phyloP scores from a whole-genome alignment of 2,329 filamentous ascomycete species.

The Xylaria sp. region DNA sequence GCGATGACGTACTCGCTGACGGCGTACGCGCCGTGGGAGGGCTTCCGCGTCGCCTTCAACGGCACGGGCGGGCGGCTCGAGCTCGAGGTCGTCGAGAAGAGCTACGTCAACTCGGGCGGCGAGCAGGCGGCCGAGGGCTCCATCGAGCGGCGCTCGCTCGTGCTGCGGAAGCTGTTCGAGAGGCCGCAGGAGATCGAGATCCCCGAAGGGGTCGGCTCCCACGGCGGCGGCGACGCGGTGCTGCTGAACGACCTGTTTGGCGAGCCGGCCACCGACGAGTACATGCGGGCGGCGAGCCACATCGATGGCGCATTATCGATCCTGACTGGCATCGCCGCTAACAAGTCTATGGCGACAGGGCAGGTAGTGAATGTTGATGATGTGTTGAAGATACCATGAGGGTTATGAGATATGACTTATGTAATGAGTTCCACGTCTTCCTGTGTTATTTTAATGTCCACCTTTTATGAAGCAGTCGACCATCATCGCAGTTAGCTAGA shows the following conservation, averaged over 20 bases:
- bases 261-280: conserved; percentile 52
- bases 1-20: conserved; percentile 62
- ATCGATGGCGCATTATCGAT: conserved; percentile 62
- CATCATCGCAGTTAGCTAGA: too few relatives aligned
- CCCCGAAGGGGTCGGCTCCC: conserved; percentile 54
- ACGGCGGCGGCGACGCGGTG: conserved; percentile 62
- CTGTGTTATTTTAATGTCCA: too few relatives aligned
- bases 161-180: conserved; percentile 57
- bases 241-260: conserved; percentile 62
- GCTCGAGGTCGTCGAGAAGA: conserved; percentile 64
- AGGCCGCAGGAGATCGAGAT: conserved; percentile 60
- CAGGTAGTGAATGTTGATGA: conserved; percentile 60
- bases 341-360: conserved; percentile 59
- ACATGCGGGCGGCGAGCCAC: conserved; percentile 59
- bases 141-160: conserved; percentile 51
- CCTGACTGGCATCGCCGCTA: conserved; percentile 62
- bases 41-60: conserved; percentile 60
- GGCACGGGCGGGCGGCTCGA: conserved; percentile 62
- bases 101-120: conserved; percentile 63
- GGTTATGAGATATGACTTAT: neutral
- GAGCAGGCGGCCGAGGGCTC: conserved; percentile 59
- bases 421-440: too few relatives aligned
- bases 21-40: conserved; percentile 66
- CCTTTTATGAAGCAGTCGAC: too few relatives aligned
- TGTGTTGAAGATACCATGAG: conserved; percentile 42